phyloP scores from a whole-genome alignment of 164 flowering plant genomes.

The Vitis riparia region DNA sequence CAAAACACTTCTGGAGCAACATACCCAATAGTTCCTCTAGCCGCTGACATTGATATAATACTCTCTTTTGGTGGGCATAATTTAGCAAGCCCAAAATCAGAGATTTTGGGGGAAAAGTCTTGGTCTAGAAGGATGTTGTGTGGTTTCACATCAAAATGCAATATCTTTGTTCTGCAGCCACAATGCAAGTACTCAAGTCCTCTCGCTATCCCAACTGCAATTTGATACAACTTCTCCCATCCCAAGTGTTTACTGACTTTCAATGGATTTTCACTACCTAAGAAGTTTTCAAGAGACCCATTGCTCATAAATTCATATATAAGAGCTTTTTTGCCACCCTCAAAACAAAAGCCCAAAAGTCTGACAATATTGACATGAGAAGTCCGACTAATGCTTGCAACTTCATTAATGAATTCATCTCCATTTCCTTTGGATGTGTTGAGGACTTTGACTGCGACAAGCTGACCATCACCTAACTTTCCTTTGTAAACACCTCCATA shows the following conservation, averaged over 20 bases:
- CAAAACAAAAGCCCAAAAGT: slow-evolving; percentile 1
- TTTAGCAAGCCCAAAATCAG: slow-evolving; percentile 3
- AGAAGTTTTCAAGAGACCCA: slow-evolving; percentile 1
- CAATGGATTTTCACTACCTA: neutral
- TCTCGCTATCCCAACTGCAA: neutral
- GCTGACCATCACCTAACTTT: too few species aligned
- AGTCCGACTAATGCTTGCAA: too few species aligned
- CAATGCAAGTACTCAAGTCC: slow-evolving; percentile 2
- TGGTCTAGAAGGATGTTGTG: too few species aligned
- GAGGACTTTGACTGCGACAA: too few species aligned
- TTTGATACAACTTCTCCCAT: neutral
- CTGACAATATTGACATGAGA: too few species aligned
- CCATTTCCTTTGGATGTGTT: too few species aligned
- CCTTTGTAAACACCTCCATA: too few species aligned
- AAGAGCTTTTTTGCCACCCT: neutral
- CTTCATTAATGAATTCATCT: too few species aligned
- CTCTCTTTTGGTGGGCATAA: neutral
- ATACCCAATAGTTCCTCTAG: too few species aligned
- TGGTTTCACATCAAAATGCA: slow-evolving; percentile 4
- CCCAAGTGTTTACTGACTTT: neutral
- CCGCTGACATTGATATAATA: too few species aligned
- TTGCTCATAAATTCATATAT: slow-evolving; percentile 1
- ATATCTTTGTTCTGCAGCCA: neutral
- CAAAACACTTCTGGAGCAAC: too few species aligned
- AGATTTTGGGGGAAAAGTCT: neutral